Evolutionary conservation across 441 rosid genomes (phyloP).

Genomic region (Corymbia citriodora): DNA sequence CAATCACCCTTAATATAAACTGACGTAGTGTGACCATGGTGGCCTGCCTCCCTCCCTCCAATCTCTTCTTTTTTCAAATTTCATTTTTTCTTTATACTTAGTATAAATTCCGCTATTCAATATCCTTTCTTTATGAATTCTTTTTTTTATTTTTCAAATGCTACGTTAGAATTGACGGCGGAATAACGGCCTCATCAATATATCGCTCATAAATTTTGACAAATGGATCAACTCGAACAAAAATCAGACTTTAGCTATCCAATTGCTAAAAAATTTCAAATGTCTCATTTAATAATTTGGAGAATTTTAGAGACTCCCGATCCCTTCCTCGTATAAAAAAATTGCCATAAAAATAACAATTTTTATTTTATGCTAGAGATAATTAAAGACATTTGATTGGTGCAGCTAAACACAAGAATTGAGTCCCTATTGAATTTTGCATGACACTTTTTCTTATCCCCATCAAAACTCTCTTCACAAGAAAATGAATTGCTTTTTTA

Average conservation of each 20-base stretch:
- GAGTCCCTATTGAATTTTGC: background rate
- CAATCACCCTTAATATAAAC: too few relatives aligned
- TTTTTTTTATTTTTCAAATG: background rate
- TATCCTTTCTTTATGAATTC: background rate
- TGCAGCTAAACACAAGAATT: background rate
- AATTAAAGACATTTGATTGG: background rate
- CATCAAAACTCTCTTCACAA: background rate
- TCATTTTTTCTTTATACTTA: background rate
- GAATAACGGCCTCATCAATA: background rate
- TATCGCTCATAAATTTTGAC: background rate
- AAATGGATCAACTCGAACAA: background rate
- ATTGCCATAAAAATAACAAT: background rate
- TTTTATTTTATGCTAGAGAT: background rate
- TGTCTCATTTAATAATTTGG: background rate
- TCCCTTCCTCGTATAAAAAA: background rate
- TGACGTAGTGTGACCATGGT: background rate
- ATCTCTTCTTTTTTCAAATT: background rate
- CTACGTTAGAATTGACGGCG: background rate
- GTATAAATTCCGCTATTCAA: background rate
- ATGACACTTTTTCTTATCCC: background rate
- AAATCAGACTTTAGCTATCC: background rate
- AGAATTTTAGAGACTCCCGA: background rate
- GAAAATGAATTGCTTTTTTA: background rate
- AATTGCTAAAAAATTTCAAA: background rate
- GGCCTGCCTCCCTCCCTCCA: background rate